These are phyloP conservation scores for Candida tammaniensis DNA, from an alignment of 805 yeast species.

Conservation along the genomic window DNA sequence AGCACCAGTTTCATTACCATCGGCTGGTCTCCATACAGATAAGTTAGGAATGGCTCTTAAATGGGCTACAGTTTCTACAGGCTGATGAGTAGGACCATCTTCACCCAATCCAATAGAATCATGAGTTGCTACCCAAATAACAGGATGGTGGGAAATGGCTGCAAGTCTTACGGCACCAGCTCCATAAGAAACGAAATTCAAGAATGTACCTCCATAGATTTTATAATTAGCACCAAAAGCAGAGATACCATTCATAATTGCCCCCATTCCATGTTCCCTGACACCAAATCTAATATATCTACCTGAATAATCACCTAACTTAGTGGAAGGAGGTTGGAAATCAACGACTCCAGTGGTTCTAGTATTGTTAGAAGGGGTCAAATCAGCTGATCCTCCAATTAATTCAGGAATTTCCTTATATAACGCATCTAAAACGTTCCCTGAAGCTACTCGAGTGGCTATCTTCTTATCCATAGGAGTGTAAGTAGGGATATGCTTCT, in stretches of 20 bases:
- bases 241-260: conserved; percentile 94
- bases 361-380: conserved; percentile 95
- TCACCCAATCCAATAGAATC: conserved; percentile 91
- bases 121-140: conserved; percentile 85
- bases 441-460: conserved; percentile 94
- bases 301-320: conserved; percentile 84
- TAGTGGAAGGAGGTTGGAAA: conserved; percentile 84
- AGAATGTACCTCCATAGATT: conserved; percentile 96
- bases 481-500: conserved; percentile 71
- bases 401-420: conserved; percentile 75
- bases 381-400: conserved; percentile 97
- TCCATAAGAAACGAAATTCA: conserved; percentile 84
- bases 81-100: conserved; percentile 94
- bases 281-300: conserved; percentile 97
- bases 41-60: conserved; percentile 82
- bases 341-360: conserved; percentile 80
- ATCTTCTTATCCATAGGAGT: conserved; percentile 74
- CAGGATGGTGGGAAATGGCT: conserved; percentile 79
- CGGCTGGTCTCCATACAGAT: conserved; percentile 91
- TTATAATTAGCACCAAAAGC: conserved; percentile 85
- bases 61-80: conserved; percentile 85
- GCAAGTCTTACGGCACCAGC: conserved; percentile 86
- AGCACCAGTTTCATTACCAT: conserved; percentile 85
- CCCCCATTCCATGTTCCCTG: conserved; percentile 99
- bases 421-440: conserved; percentile 65